A percentile compares a stretch with the other conserved stretches of the same genome.
Evolutionary conservation across 768 basidiomycete genomes (phyloP).

Genomic region (Suillus occidentalis): DNA sequence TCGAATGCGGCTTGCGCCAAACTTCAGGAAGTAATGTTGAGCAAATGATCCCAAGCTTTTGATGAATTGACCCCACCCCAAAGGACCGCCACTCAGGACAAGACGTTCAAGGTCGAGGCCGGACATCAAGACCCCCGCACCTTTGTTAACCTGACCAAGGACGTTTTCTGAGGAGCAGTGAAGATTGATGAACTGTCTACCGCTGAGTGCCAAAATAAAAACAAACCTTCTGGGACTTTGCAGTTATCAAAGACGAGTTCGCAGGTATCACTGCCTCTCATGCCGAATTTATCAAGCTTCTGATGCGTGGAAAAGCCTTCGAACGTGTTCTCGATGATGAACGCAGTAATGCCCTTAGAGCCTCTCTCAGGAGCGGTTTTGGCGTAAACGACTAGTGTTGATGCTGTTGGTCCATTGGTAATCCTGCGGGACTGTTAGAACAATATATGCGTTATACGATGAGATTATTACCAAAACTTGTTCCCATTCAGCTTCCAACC

Average conservation of each 20-base stretch:
- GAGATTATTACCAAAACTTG: constrained; percentile 78
- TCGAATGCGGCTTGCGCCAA: constrained; percentile 95
- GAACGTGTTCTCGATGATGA: constrained; percentile 83
- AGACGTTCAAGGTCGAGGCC: constrained; percentile 91
- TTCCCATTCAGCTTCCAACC: constrained; percentile 85
- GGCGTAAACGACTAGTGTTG: constrained; percentile 90
- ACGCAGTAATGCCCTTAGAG: constrained; percentile 89
- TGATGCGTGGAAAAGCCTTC: constrained; percentile 86
- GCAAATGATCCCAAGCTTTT: constrained; percentile 5
- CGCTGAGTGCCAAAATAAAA: not conserved
- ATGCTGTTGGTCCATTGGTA: constrained; percentile 90
- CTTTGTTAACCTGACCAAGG: constrained; percentile 75
- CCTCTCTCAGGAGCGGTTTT: constrained; percentile 77
- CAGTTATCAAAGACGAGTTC: constrained; percentile 92
- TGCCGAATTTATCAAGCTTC: constrained; percentile 94
- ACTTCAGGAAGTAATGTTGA: constrained; percentile 36
- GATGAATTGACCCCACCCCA: constrained; percentile 55
- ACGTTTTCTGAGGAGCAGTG: constrained; percentile 62
- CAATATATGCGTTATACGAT: not conserved
- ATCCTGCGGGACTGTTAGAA: constrained; percentile 57
- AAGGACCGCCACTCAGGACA: constrained; percentile 88
- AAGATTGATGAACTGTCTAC: not conserved
- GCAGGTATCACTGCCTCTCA: constrained; percentile 94
- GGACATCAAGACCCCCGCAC: constrained; percentile 89
- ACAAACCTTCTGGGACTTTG: constrained; percentile 79